Conservation (phyloP, 1,139 yeast genomes). For the Yamadazyma dendronema region DNA sequence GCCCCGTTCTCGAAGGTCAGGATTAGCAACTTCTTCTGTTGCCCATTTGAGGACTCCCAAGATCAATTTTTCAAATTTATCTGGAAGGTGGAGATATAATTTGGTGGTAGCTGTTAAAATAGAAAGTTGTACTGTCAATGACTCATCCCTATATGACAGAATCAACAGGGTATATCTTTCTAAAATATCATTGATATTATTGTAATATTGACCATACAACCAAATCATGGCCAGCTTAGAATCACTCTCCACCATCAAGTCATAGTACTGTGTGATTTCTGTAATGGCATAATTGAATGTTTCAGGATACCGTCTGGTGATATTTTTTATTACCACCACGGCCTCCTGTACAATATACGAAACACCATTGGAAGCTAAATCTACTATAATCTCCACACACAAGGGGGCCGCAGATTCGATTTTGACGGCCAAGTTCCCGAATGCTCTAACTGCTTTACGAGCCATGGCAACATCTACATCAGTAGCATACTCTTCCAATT, state of each 20-base stretch:
- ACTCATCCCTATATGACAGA: slow-evolving; percentile 54
- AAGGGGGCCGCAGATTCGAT: slow-evolving; percentile 52
- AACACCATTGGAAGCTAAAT: slow-evolving; percentile 62
- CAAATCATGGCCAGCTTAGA: slow-evolving; percentile 78
- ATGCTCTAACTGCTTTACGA: slow-evolving; percentile 81
- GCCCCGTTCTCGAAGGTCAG: slow-evolving; percentile 85
- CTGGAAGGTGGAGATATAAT: slow-evolving; percentile 58
- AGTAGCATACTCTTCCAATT: slow-evolving; percentile 81
- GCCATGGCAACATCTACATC: slow-evolving; percentile 86
- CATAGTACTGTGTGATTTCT: slow-evolving; percentile 42
- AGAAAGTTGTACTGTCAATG: slow-evolving; percentile 71
- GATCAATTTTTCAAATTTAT: slow-evolving; percentile 55
- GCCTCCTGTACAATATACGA: slow-evolving; percentile 82
- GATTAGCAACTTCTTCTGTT: slow-evolving; percentile 71
- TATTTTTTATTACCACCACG: slow-evolving; percentile 70
- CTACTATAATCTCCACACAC: slow-evolving; percentile 64
- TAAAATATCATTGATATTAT: slow-evolving; percentile 47
- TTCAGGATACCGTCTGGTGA: slow-evolving; percentile 71
- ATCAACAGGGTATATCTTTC: slow-evolving; percentile 47
- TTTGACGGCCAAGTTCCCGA: slow-evolving; percentile 85
- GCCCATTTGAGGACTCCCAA: slow-evolving; percentile 64
- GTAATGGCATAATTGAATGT: slow-evolving; percentile 38
- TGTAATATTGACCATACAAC: slow-evolving; percentile 77
- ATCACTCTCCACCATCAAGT: slow-evolving; percentile 68
- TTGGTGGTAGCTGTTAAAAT: slow-evolving; percentile 75